Conservation (phyloP, 2,329 filamentous ascomycete species). For the Teratosphaeriaceae sp. region DNA sequence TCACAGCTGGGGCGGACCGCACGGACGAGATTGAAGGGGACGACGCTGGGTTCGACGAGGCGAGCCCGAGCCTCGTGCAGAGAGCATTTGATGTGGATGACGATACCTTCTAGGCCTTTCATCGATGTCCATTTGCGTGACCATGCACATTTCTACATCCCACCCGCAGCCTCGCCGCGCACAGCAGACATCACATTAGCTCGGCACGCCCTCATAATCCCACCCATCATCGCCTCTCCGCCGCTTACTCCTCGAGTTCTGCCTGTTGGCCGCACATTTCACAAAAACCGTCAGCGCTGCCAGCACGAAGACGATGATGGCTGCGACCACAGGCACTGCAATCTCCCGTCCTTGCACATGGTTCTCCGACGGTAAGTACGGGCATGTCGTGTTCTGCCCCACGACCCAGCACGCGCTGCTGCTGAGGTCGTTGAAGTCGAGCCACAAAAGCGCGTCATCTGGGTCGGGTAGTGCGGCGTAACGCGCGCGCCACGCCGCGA, state of each 20-base stretch:
- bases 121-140: neutral
- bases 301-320: conserved; percentile 56
- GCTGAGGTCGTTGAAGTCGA: conserved; percentile 57
- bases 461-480: conserved; percentile 6
- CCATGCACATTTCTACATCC: too few species aligned
- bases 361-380: conserved; percentile 38
- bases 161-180: too few species aligned
- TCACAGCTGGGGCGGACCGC: conserved; percentile 61
- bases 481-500: conserved; percentile 24
- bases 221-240: conserved; percentile 44
- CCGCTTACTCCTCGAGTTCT: conserved; percentile 44
- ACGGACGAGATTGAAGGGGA: conserved; percentile 43
- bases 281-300: conserved; percentile 55
- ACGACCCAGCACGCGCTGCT: conserved; percentile 54
- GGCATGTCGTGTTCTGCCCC: conserved; percentile 51
- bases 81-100: conserved; percentile 39
- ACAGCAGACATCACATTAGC: conserved; percentile 1
- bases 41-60: conserved; percentile 34
- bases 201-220: conserved; percentile 63
- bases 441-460: conserved; percentile 40
- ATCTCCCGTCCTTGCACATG: conserved; percentile 42
- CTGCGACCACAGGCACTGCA: conserved; percentile 55
- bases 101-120: conserved; percentile 37
- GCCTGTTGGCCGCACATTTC: conserved; percentile 57
- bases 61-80: conserved; percentile 43